Evolutionary conservation across 2,329 filamentous ascomycete genomes (phyloP), one percentile per base, ranked within the genome.

Genomic region (Thermoascus crustaceus): DNA sequence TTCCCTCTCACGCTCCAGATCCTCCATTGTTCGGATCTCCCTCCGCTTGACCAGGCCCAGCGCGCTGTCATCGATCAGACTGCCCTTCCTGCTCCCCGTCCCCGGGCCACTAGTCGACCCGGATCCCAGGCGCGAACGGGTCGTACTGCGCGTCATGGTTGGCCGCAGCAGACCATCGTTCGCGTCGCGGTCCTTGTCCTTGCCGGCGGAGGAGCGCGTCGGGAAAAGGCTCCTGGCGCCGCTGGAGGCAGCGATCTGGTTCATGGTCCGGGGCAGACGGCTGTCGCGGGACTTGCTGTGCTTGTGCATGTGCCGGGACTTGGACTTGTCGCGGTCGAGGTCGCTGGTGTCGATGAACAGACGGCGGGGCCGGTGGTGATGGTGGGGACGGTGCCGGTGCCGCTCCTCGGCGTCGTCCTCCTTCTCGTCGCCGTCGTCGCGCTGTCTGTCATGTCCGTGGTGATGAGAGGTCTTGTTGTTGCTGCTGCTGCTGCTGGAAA

Each of bases 1-100:
- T 52, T 84, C 76, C 34, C 43, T 57, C 21, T 57, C 47, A 34
- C 47, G 47, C 26, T 57, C 55, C 31, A 67, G 42, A 36, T 65
- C 60, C 16, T 50, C 52, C 49, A 49, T 48, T 4, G 53, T 60
- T 17, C 48, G 45, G 22, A 57, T 48, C 25, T 58, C 57, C 25
- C 47, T 50, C 31, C 45, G 44, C 30, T 43, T 47, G 19, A 58
- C 48, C 31, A 46, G 44, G n/a, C 48, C 49, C 9, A 55, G 24
- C 13, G 53, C 52, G 3, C 43, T 45, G 1, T 39, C 43, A 38
- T 57, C 51, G 4, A 53, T 37, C 3, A 58, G 34, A 46, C 51
- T 57, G 4, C 47, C 50, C 25, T 49, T 53, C 25, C 56, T 49
- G 40, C 52, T 54, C 4, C 47, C 44, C 8, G 41, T 34, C 3